Conservation (phyloP, 2,329 filamentous ascomycete species). For the Fusarium sp. region DNA sequence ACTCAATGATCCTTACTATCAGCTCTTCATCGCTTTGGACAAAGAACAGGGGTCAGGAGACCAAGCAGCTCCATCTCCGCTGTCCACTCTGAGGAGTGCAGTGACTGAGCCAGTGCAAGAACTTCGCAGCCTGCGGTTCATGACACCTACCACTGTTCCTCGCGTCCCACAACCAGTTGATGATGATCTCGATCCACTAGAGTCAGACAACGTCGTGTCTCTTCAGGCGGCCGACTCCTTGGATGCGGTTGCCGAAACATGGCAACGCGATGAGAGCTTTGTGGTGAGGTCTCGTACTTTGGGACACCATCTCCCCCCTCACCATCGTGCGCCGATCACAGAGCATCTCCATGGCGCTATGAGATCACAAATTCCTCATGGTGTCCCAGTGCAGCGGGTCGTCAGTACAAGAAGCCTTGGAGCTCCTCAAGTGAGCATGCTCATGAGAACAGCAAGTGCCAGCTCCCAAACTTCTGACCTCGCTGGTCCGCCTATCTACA, state of each 20-base stretch:
- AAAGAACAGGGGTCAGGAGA: not conserved
- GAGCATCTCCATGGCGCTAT: not conserved
- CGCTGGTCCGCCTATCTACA: not conserved
- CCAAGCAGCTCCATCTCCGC: not conserved
- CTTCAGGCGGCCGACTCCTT: fast-evolving
- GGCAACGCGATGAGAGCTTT: not conserved
- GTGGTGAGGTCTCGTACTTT: not conserved
- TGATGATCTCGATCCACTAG: not conserved
- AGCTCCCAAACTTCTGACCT: not conserved
- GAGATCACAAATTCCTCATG: not conserved
- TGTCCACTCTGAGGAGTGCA: not conserved
- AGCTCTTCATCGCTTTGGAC: fast-evolving
- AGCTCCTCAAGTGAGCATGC: not conserved
- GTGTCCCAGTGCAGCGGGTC: not conserved
- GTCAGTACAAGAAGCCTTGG: not conserved
- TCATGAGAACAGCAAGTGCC: not conserved
- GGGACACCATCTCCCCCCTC: not conserved
- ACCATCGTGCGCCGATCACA: not conserved
- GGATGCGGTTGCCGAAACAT: not conserved
- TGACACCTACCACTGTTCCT: not conserved
- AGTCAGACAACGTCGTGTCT: fast-evolving
- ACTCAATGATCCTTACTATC: not conserved
- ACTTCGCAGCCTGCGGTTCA: not conserved
- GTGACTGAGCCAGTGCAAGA: not conserved
- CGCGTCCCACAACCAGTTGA: not conserved